Conservation (phyloP, 768 basidiomycete species). For the Lactarius indigo region DNA sequence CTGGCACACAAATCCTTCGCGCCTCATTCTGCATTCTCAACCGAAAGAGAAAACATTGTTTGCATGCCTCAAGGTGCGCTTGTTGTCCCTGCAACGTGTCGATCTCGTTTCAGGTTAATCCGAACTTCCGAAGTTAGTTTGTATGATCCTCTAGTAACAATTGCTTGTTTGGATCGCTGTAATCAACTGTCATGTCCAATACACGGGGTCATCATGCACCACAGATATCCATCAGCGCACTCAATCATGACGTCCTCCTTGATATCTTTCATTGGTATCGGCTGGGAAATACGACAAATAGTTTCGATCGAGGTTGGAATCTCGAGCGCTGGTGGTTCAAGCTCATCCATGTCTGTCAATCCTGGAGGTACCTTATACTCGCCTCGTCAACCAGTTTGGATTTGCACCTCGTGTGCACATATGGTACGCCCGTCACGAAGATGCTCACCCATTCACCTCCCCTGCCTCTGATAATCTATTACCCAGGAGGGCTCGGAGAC, state of each 20-base stretch:
- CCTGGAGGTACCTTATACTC: conserved; percentile 3
- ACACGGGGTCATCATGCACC: no score
- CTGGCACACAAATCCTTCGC: no score
- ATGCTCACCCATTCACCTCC: background rate
- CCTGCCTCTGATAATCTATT: conserved; percentile 5
- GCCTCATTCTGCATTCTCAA: no score
- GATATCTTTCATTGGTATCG: background rate
- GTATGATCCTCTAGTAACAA: no score
- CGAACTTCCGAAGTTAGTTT: no score
- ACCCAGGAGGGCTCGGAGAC: background rate
- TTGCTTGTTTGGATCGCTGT: no score
- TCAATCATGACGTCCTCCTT: background rate
- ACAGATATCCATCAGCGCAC: background rate
- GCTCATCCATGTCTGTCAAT: background rate
- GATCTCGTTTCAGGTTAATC: no score
- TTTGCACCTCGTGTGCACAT: background rate
- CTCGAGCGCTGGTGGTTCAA: no score
- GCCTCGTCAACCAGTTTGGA: background rate
- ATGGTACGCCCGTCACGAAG: background rate
- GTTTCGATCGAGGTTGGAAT: background rate
- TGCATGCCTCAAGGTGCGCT: no score
- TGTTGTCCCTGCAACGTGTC: no score
- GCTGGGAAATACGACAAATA: background rate
- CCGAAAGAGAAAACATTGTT: no score
- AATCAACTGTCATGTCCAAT: no score